Evolutionary conservation across 306 rosid genomes (phyloP), one percentile per base, ranked within the genome.

Genomic region (Acacia melanoxylon): DNA sequence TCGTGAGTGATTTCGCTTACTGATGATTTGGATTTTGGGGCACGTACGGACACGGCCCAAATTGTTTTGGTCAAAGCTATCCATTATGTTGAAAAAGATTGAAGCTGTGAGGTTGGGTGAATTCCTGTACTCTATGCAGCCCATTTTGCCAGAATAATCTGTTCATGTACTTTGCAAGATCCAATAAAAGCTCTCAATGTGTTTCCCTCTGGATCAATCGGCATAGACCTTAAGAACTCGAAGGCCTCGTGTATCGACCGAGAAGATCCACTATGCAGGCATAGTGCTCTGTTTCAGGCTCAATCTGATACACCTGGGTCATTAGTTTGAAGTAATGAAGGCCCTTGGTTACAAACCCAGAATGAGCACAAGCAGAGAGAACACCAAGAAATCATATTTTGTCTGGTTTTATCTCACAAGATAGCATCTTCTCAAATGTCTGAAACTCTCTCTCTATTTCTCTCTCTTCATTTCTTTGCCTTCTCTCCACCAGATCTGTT

Each of bases 281-380:
- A 27, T 27, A 27, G 29, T 27, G 29, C 29, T 27, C 29, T 27
- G 29, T 27, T 27, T 27, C 29, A 27, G 29, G 29, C 29, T 75
- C 62, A 70, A 88, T 87, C 16, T 54, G 86, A 84, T 91, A 89
- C 31, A 59, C 81, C 37, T 68, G 41, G 10, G 77, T 88, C 97
- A 94, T 92, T 73, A 85, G 61, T 51, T 83, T 84, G 27, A 92
- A 92, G 88, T 89, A 92, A 67, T 87, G 75, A 83, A 91, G 82
- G 52, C 97, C 98, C 61, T 27, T 70, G 45, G 59, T 77, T 52
- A 89, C 84, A 45, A 88, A 83, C 37, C 97, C 97, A 8, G 89
- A 80, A 84, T 94, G 97, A 58, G 86, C 90, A 78, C 97, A 91
- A 63, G 94, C 94, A 27, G 95, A 85, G 61, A 94, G 89, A 85